Base-by-base conservation (phyloP, 2,329 filamentous ascomycete species). In the Zymoseptoria tritici region DNA sequence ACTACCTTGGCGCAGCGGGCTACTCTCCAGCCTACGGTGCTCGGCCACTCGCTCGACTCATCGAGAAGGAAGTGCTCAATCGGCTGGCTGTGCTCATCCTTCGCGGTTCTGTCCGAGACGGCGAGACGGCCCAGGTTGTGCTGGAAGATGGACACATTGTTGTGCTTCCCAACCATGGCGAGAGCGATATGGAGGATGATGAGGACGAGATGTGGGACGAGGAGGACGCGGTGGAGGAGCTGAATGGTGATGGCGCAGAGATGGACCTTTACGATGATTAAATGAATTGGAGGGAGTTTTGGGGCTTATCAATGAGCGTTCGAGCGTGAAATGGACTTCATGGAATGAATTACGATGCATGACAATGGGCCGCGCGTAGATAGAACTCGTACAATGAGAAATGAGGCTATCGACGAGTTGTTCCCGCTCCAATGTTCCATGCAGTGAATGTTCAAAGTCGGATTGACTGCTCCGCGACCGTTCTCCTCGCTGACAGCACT, bases 11-110 rank as follows among this genome's bases (percentile, higher is more conserved):
- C 68, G 85, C 84, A 49, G 89, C 92, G 0, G 94, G 94, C 9
- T 99, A 99, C 79, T 96, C 90, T 13, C 94, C 94, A 0, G 91
- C 90, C 0, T 99, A 99, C 70, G 94, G 94, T 75, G 94, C 94
- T 49, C 84, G 94, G 60, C 94, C 94, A 42, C 79, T 99, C 21
- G 85, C 88, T 19, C 84, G 94, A 57, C 84, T 99, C 61, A 97
- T 99, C 68, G 94, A 99, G 80, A 94, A 94, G 77, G 94, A 99
- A 76, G 91, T 99, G 2, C 85, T 99, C 70, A 99, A 99, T 77
- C 86, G 87, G 55, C 80, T 99, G 64, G 94, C 94, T 1, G 89
- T 99, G 49, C 83, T 97, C 64, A 95, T 99, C 64, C 81, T 99
- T 22, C 85, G 91, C 64, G 91, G 91, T 64, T 86, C 84, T 57